These are phyloP conservation scores for Handroanthus guayacan DNA, from an alignment of 257 asterid genomes.

Conservation along the genomic window DNA sequence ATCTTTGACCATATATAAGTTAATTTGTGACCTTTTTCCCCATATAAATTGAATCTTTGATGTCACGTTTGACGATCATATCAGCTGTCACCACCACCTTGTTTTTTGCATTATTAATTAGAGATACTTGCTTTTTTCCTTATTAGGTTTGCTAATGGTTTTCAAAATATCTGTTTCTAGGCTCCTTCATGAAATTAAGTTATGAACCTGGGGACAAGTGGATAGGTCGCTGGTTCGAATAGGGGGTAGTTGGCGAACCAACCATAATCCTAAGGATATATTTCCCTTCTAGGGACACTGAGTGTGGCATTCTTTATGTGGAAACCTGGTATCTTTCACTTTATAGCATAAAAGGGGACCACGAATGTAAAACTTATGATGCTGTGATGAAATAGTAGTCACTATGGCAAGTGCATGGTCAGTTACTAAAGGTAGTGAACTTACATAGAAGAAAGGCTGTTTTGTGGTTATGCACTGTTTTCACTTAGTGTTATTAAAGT, in stretches of 20 bases:
- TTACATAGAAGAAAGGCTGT: not conserved
- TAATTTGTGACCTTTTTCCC: not conserved
- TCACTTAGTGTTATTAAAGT: not conserved
- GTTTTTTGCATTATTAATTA: slow-evolving; percentile 23
- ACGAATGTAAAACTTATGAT: slow-evolving; percentile 20
- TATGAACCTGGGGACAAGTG: not conserved
- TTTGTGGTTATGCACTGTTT: not conserved
- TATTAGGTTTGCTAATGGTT: slow-evolving; percentile 3
- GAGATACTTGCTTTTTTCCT: slow-evolving; percentile 10
- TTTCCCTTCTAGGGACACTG: slow-evolving; percentile 10
- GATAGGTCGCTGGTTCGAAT: too few relatives aligned
- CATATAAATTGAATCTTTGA: slow-evolving; percentile 4
- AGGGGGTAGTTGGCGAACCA: too few relatives aligned
- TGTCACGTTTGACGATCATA: not conserved
- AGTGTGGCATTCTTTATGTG: slow-evolving; percentile 20
- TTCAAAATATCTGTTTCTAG: not conserved
- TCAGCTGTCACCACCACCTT: slow-evolving; percentile 14
- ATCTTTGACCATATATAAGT: not conserved
- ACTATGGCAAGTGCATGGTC: not conserved
- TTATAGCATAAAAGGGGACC: slow-evolving; percentile 22
- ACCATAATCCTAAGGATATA: not conserved
- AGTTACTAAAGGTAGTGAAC: slow-evolving; percentile 2
- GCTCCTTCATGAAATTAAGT: not conserved
- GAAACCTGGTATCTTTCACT: not conserved
- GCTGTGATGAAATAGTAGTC: slow-evolving; percentile 17